A percentile compares a stretch with the other conserved stretches of the same genome.
Evolutionary conservation across 495 filamentous ascomycete genomes (phyloP).

Genomic region (Aspergillus affinis): DNA sequence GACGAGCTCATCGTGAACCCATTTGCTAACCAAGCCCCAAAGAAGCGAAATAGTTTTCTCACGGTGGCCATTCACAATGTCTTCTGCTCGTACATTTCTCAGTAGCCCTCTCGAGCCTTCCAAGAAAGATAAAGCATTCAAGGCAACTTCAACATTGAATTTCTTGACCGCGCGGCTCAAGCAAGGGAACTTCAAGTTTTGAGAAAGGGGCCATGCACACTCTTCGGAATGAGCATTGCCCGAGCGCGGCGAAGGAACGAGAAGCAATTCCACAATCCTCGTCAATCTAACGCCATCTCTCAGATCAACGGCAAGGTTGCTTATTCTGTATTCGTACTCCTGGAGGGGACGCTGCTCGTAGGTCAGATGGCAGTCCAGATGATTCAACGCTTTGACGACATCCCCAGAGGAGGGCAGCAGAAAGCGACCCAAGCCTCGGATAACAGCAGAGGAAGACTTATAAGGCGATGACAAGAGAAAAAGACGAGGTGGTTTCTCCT

Average conservation of each 20-base stretch:
- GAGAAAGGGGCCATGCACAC: conserved; percentile 49
- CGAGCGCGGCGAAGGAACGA: conserved; percentile 39
- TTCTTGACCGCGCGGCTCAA: conserved; percentile 57
- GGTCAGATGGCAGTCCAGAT: conserved; percentile 55
- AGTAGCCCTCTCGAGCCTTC: conserved; percentile 34
- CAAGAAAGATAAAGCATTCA: conserved; percentile 50
- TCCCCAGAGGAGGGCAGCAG: conserved; percentile 62
- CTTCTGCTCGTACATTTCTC: conserved; percentile 50
- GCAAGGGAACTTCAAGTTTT: conserved; percentile 60
- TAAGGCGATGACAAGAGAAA: conserved; percentile 48
- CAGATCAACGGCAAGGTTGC: conserved; percentile 64
- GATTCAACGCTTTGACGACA: conserved; percentile 51
- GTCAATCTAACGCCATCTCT: conserved; percentile 63
- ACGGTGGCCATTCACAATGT: conserved; percentile 66
- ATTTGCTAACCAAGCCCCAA: conserved; percentile 60
- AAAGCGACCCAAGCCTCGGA: conserved; percentile 51
- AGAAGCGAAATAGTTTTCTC: conserved; percentile 65
- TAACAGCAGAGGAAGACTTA: conserved; percentile 56
- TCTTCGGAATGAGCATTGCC: conserved; percentile 13
- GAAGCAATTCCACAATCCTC: conserved; percentile 59
- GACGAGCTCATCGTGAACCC: conserved; percentile 54
- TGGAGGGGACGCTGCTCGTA: conserved; percentile 57
- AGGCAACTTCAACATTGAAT: conserved; percentile 60
- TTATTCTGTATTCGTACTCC: conserved; percentile 58
- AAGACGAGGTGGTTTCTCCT: conserved; percentile 37